phyloP scores from a whole-genome alignment of 805 yeast species.

The Candida quercuum region DNA sequence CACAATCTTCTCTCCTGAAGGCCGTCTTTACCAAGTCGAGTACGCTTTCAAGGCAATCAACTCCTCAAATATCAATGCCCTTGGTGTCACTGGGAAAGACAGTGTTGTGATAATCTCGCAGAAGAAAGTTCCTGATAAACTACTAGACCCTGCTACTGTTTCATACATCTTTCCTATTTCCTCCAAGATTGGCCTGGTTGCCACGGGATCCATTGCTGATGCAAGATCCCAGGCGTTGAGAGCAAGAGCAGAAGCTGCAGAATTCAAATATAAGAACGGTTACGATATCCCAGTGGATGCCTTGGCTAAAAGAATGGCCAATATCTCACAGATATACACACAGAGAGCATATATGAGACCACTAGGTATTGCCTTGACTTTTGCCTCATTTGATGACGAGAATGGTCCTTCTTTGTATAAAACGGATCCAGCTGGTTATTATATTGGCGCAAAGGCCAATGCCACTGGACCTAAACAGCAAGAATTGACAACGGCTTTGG shows the following conservation, averaged over 20 bases:
- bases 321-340: conserved; percentile 89
- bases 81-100: conserved; percentile 84
- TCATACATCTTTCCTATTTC: conserved; percentile 83
- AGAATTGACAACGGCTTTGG: conserved; percentile 85
- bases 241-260: conserved; percentile 94
- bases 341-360: conserved; percentile 99
- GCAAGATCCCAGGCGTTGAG: conserved; percentile 86
- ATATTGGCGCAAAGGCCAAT: conserved; percentile 82
- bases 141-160: conserved; percentile 82
- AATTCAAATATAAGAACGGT: conserved; percentile 89
- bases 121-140: conserved; percentile 93
- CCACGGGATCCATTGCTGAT: conserved; percentile 95
- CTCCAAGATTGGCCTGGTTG: conserved; percentile 77
- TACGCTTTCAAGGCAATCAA: conserved; percentile 97
- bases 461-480: conserved; percentile 98
- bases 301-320: conserved; percentile 91
- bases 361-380: conserved; percentile 87
- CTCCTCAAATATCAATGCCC: conserved; percentile 82
- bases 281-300: conserved; percentile 96
- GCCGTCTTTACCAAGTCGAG: conserved; percentile 95
- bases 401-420: conserved; percentile 85
- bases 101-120: conserved; percentile 87
- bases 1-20: conserved; percentile 97
- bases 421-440: conserved; percentile 97
- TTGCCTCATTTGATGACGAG: conserved; percentile 84